These are phyloP conservation scores for Suillus alpinus DNA, from an alignment of 768 basidiomycete species.

Conservation along the genomic window DNA sequence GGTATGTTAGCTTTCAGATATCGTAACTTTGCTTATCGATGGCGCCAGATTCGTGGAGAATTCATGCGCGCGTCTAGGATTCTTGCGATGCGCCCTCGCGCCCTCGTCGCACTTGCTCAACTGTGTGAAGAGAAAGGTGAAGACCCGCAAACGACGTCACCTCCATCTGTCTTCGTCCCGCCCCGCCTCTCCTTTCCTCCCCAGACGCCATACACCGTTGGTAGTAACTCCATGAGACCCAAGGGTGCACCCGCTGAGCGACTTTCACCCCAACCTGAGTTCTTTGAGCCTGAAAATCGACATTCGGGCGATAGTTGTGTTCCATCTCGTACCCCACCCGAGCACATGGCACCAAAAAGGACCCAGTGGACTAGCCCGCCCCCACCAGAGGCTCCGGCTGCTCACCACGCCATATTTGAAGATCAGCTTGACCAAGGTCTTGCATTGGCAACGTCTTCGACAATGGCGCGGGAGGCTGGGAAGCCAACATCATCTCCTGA, in stretches of 20 bases:
- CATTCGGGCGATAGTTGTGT: conserved; percentile 29
- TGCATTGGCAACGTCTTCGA: conserved; percentile 65
- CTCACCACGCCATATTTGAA: conserved; percentile 66
- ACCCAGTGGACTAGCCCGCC: conserved; percentile 86
- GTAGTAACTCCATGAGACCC: conserved; percentile 56
- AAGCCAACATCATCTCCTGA: conserved; percentile 54
- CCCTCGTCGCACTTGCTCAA: conserved; percentile 78
- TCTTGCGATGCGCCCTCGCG: conserved; percentile 73
- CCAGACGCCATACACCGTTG: conserved; percentile 69
- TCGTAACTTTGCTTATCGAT: conserved; percentile 1
- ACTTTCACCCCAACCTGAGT: conserved; percentile 49
- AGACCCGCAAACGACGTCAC: conserved; percentile 36
- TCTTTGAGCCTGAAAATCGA: conserved; percentile 42
- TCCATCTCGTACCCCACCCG: conserved; percentile 49
- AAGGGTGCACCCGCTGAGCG: conserved; percentile 43
- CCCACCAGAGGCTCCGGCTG: conserved; percentile 68
- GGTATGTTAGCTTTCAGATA: conserved; percentile 36
- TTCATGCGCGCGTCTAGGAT: conserved; percentile 96
- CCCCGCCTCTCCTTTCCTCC: conserved; percentile 53
- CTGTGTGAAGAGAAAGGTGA: conserved; percentile 88
- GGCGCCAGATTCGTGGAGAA: conserved; percentile 86
- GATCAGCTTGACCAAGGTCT: conserved; percentile 63
- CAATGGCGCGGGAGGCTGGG: conserved; percentile 55
- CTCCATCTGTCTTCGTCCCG: conserved; percentile 40
- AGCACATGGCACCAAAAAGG: conserved; percentile 80